Conservation (phyloP, 257 asterid genomes). For the Solanum virginianum region DNA sequence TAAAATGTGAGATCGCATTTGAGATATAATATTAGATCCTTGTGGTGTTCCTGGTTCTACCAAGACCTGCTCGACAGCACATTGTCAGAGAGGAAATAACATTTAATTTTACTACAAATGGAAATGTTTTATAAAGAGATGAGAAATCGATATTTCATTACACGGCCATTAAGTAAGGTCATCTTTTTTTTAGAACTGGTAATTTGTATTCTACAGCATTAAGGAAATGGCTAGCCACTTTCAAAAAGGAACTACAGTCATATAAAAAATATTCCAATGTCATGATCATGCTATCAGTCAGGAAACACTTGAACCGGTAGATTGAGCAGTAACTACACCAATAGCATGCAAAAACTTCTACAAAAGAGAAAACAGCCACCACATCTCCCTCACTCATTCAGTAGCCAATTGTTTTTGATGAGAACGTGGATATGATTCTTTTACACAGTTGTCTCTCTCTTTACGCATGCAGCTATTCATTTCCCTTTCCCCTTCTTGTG, state of each 20-base stretch:
- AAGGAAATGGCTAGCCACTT: background rate
- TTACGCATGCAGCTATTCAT: background rate
- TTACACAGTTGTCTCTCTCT: background rate
- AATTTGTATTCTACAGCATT: background rate
- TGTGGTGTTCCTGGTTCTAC: constrained; percentile 98
- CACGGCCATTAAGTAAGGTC: background rate
- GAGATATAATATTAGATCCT: constrained; percentile 89
- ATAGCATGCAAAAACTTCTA: background rate
- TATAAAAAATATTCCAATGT: background rate
- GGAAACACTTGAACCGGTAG: background rate
- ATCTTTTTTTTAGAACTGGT: background rate
- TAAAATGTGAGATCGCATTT: constrained; percentile 84
- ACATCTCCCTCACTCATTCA: background rate
- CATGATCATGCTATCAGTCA: background rate
- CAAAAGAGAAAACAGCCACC: background rate
- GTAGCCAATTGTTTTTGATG: background rate
- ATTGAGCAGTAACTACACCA: background rate
- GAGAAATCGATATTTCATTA: background rate
- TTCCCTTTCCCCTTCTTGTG: background rate
- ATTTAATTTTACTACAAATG: background rate
- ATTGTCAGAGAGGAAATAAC: background rate
- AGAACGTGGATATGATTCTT: background rate
- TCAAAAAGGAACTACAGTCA: background rate
- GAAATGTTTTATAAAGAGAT: background rate
- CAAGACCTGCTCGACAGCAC: constrained; percentile 44